Base-by-base conservation (phyloP, 1,139 yeast species). In the Pneumocystis wakefieldiae region DNA sequence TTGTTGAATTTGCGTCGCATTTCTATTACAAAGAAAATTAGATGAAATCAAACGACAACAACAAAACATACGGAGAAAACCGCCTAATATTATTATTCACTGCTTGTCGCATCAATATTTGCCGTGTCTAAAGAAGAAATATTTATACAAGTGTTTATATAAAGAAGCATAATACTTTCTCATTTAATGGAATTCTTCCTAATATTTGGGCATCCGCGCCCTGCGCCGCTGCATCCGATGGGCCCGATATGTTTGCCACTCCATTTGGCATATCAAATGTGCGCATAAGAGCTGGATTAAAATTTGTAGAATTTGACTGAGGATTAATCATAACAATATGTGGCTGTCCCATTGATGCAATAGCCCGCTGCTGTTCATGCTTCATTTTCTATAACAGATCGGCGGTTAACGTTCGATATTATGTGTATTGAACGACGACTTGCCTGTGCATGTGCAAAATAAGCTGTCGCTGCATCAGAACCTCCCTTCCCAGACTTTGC, bases 401-500 rank as follows among this genome's bases (percentile, higher is more conserved):
- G 37, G 14, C 24, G n/a, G 38, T 39, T 24, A 24, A 19, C 29
- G 1, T 28, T 17, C 37, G 3, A 42, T 66, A 14, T 69, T 67
- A 17, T 8, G 17, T 41, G 55, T 58, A 17, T 28, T 15, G 2
- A 29, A 38, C 12, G 29, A 17, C 12, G 2, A n/a, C 65, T 15
- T 62, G 67, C 69, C 66, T 67, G 69, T 12, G 72, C 77, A 68
- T 86, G 89, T 24, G 65, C 65, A 70, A 83, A 83, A 73, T 87
- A 89, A 70, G 85, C 87, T 63, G 81, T 80, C 2, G 95, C 92
- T 5, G 80, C 79, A 2, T 85, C 78, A 15, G 85, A 83, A 17
- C 73, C 71, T 29, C 82, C 83, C 65, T 83, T 77, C 66, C 81
- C 80, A n/a, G 83, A 84, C 70, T 87, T 80, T 1, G 95, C 95